Conservation (phyloP, 371 early-diverging fungal genomes). For the Mortierella polycephala region DNA sequence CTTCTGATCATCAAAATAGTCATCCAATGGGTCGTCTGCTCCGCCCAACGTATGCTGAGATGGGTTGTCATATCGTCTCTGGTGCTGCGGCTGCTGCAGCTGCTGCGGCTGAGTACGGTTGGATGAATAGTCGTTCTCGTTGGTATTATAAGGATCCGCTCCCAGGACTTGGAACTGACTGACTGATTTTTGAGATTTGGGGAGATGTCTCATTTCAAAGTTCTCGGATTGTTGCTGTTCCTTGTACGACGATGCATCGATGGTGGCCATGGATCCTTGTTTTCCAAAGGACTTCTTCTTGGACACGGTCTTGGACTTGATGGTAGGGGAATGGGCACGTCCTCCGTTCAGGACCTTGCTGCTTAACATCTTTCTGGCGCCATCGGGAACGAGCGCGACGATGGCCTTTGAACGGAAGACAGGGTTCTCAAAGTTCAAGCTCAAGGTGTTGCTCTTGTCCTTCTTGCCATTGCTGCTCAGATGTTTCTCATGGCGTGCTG, state of each 20-base stretch:
- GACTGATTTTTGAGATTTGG: constrained; percentile 7
- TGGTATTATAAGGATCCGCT: constrained; percentile 4
- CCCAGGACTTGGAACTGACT: constrained; percentile 14
- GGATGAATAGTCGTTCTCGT: constrained; percentile 10
- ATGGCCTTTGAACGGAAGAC: constrained; percentile 30
- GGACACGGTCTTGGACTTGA: constrained; percentile 5
- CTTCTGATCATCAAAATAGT: constrained; percentile 38
- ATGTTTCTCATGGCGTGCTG: constrained; percentile 38
- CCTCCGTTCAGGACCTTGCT: constrained; percentile 34
- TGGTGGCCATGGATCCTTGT: neutral
- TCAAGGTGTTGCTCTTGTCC: constrained; percentile 22
- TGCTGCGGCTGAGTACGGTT: constrained; percentile 12
- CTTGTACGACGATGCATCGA: neutral
- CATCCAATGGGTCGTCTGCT: constrained; percentile 21
- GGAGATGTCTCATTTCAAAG: constrained; percentile 39
- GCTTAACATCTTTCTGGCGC: constrained; percentile 47
- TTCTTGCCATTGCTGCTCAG: constrained; percentile 17
- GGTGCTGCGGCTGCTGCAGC: constrained; percentile 3
- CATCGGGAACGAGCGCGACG: constrained; percentile 43
- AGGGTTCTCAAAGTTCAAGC: constrained; percentile 47
- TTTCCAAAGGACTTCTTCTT: neutral
- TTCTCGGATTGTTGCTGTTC: constrained; percentile 7
- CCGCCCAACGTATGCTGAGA: constrained; percentile 7
- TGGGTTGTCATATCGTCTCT: constrained; percentile 12
- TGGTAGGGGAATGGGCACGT: neutral